phyloP scores from a whole-genome alignment of 495 filamentous ascomycete genomes.

The Annulohypoxylon moriforme region DNA sequence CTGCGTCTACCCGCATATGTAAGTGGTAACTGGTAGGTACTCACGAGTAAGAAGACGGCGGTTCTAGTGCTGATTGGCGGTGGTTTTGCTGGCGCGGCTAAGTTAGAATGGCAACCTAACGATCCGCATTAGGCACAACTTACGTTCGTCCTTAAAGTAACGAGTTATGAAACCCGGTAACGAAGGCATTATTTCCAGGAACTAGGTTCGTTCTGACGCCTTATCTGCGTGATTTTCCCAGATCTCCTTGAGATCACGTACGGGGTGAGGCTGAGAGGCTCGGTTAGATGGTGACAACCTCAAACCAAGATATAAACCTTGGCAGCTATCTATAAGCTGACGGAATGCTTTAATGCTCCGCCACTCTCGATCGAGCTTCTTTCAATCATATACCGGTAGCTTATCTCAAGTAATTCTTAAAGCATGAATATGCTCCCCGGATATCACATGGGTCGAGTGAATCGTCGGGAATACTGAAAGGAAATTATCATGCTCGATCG shows the following conservation, averaged over 20 bases:
- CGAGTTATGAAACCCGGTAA: slow-evolving; percentile 43
- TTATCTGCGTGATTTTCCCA: slow-evolving; percentile 2
- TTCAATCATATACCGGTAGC: slow-evolving; percentile 3
- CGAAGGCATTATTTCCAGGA: slow-evolving; percentile 36
- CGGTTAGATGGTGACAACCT: not conserved
- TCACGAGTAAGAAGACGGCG: slow-evolving; percentile 49
- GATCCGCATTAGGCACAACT: slow-evolving; percentile 19
- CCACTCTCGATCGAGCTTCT: slow-evolving; percentile 1
- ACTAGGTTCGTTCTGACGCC: slow-evolving; percentile 1
- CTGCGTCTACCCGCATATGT: slow-evolving; percentile 28
- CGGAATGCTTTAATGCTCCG: not conserved
- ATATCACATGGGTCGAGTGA: slow-evolving; percentile 30
- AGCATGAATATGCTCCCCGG: slow-evolving; percentile 27
- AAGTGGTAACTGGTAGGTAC: no score
- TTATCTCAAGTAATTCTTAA: slow-evolving; percentile 10
- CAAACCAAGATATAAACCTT: not conserved
- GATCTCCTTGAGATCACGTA: slow-evolving; percentile 1
- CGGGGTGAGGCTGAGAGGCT: not conserved
- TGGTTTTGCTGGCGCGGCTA: slow-evolving; percentile 48
- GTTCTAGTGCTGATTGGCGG: slow-evolving; percentile 49
- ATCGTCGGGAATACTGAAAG: slow-evolving; percentile 35
- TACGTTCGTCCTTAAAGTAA: slow-evolving; percentile 48
- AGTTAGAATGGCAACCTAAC: slow-evolving; percentile 26
- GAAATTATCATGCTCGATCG: slow-evolving; percentile 44
- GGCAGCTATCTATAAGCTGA: slow-evolving; percentile 6